Conservation (phyloP, 1,284 basidiomycete genomes). For the Cryptococcus amylolentus region DNA sequence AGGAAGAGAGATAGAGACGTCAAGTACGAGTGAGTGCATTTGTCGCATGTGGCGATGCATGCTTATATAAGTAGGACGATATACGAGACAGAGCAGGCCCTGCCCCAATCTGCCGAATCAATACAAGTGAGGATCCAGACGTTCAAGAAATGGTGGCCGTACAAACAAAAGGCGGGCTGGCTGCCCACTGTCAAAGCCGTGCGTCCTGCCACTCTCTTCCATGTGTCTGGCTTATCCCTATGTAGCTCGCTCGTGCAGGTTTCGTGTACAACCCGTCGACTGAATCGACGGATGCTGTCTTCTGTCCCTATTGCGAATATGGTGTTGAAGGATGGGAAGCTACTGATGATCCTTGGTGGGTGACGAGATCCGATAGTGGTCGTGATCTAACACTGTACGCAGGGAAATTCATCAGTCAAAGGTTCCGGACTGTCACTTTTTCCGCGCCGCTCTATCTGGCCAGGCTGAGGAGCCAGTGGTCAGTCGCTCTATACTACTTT, state of each 20-base stretch:
- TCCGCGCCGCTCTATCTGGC: conserved; percentile 26
- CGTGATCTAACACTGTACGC: neutral
- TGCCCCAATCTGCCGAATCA: conserved; percentile 65
- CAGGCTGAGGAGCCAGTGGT: conserved; percentile 1
- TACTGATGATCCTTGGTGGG: conserved; percentile 68
- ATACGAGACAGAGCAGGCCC: conserved; percentile 58
- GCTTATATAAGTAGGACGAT: conserved; percentile 52
- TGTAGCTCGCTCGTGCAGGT: conserved; percentile 77
- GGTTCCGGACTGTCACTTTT: conserved; percentile 43
- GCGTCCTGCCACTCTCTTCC: conserved; percentile 1
- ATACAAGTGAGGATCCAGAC: conserved; percentile 66
- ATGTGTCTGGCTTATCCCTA: conserved; percentile 1
- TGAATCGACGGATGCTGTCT: conserved; percentile 65
- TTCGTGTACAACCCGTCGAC: conserved; percentile 67
- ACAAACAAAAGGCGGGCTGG: conserved; percentile 62
- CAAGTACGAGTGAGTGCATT: conserved; percentile 8
- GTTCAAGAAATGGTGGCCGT: conserved; percentile 67
- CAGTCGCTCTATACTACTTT: conserved; percentile 1
- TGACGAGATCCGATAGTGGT: conserved; percentile 11
- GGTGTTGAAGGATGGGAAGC: conserved; percentile 74
- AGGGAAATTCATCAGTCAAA: conserved; percentile 39
- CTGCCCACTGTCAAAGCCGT: conserved; percentile 68
- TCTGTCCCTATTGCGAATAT: conserved; percentile 72
- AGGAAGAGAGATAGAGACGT: conserved; percentile 12
- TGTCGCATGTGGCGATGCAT: neutral